Percentiles rank a stretch among this genome's conserved stretches.
Conservation (phyloP, 176 grass and related monocot species). For the Areca catechu region DNA sequence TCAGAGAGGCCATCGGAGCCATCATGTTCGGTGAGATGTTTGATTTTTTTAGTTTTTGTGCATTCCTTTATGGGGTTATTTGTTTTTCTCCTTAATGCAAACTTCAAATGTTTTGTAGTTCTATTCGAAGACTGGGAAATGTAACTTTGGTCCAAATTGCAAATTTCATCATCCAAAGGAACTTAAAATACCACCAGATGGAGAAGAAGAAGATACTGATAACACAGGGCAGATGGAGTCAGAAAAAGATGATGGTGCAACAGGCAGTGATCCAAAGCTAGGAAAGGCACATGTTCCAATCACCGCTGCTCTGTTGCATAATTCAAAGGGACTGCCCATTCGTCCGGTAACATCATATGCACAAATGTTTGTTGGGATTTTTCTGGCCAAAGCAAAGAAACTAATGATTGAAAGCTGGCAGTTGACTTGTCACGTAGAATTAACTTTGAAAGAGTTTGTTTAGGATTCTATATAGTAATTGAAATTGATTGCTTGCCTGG, state of each 20-base stretch:
- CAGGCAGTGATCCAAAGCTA: slow-evolving; percentile 25
- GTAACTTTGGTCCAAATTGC: slow-evolving; percentile 65
- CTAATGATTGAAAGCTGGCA: too few species aligned
- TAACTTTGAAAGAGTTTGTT: too few species aligned
- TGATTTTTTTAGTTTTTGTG: slow-evolving; percentile 1
- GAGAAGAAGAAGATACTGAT: slow-evolving; percentile 39
- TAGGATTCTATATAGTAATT: too few species aligned
- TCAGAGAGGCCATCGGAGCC: slow-evolving; percentile 57
- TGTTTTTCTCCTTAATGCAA: slow-evolving; percentile 7
- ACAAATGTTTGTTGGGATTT: too few species aligned
- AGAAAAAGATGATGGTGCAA: slow-evolving; percentile 11
- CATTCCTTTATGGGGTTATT: slow-evolving; percentile 12
- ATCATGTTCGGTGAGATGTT: slow-evolving; percentile 46
- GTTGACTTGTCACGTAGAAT: too few species aligned
- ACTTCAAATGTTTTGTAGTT: slow-evolving; percentile 27
- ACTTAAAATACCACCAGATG: slow-evolving; percentile 21
- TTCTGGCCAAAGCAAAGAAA: too few species aligned
- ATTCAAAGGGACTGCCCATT: slow-evolving; percentile 77
- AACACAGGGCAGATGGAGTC: slow-evolving; percentile 27
- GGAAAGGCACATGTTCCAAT: slow-evolving; percentile 24
- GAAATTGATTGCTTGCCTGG: too few species aligned
- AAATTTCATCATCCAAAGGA: slow-evolving; percentile 84
- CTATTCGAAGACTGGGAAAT: slow-evolving; percentile 69
- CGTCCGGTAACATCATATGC: slow-evolving; percentile 42
- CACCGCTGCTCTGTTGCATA: slow-evolving; percentile 39